Conservation (phyloP, 2,329 filamentous ascomycete genomes). For the Colletotrichum spinosum region DNA sequence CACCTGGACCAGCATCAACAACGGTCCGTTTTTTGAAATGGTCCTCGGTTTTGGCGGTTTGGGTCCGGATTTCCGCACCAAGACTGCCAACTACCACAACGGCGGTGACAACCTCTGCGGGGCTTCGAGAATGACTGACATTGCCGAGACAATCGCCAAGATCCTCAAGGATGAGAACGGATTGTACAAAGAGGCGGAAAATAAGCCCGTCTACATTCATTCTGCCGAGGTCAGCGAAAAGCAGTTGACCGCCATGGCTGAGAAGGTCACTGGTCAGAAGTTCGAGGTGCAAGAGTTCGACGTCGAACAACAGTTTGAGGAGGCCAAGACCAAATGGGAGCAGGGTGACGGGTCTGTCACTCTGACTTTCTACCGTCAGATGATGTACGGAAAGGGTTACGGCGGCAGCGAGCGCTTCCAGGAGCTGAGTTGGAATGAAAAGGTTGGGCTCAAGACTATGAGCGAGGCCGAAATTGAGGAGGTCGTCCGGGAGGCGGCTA, state of each 20-base stretch:
- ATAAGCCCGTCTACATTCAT: slow-evolving; percentile 64
- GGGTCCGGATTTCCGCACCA: slow-evolving; percentile 33
- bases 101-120: slow-evolving; percentile 59
- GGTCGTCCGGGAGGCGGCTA: not conserved
- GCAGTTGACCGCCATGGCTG: slow-evolving; percentile 54
- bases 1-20: slow-evolving; percentile 50
- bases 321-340: slow-evolving; percentile 4
- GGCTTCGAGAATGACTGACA: slow-evolving; percentile 56
- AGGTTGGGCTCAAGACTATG: not conserved
- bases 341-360: slow-evolving; percentile 13
- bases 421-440: slow-evolving; percentile 32
- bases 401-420: slow-evolving; percentile 26
- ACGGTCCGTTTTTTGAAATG: slow-evolving; percentile 54
- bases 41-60: slow-evolving; percentile 26
- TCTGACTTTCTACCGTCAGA: slow-evolving; percentile 16
- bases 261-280: slow-evolving; percentile 36
- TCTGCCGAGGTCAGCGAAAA: slow-evolving; percentile 63
- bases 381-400: slow-evolving; percentile 31
- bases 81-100: slow-evolving; percentile 58
- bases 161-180: slow-evolving; percentile 49
- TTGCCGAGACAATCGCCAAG: slow-evolving; percentile 60
- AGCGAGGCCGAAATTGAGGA: not conserved
- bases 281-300: slow-evolving; percentile 6
- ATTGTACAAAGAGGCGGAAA: slow-evolving; percentile 59
- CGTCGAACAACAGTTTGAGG: slow-evolving; percentile 5